A percentile compares a stretch with the other conserved stretches of the same genome.
Evolutionary conservation across 345 rosid genomes (phyloP).

Genomic region (Salix arbutifolia): DNA sequence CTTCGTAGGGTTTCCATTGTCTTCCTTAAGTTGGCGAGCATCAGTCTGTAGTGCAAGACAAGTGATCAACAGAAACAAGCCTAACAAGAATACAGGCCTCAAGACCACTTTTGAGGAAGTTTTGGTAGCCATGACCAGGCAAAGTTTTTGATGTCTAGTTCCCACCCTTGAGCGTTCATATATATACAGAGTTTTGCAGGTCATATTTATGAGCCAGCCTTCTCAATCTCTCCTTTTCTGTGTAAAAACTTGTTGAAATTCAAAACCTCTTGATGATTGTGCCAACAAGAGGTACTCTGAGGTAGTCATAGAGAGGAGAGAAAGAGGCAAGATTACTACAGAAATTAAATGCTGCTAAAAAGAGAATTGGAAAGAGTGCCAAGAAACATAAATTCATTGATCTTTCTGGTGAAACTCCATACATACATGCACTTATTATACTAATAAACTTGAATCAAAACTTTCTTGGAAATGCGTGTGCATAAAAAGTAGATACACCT

Average conservation of each 20-base stretch:
- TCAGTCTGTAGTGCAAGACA: not conserved
- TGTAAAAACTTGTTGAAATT: not conserved
- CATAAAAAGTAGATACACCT: not conserved
- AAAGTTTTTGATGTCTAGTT: not conserved
- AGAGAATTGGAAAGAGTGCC: constrained; percentile 8
- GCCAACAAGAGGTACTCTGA: not conserved
- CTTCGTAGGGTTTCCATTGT: not conserved
- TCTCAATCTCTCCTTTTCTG: not conserved
- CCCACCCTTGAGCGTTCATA: not conserved
- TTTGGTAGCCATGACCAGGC: not conserved
- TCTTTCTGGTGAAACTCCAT: not conserved
- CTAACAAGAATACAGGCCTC: not conserved
- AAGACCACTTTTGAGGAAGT: not conserved
- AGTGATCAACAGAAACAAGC: not conserved
- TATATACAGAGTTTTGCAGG: not conserved
- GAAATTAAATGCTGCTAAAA: not conserved
- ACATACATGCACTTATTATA: not conserved
- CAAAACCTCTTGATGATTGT: not conserved
- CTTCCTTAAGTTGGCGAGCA: not conserved
- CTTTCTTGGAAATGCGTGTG: not conserved
- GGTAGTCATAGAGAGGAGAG: not conserved
- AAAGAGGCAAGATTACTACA: not conserved
- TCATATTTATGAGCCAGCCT: not conserved
- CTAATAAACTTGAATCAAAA: not conserved
- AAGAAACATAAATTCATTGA: not conserved